These are phyloP conservation scores for Botryosphaeria dothidea DNA, from an alignment of 2,329 filamentous ascomycete genomes.

Conservation along the genomic window DNA sequence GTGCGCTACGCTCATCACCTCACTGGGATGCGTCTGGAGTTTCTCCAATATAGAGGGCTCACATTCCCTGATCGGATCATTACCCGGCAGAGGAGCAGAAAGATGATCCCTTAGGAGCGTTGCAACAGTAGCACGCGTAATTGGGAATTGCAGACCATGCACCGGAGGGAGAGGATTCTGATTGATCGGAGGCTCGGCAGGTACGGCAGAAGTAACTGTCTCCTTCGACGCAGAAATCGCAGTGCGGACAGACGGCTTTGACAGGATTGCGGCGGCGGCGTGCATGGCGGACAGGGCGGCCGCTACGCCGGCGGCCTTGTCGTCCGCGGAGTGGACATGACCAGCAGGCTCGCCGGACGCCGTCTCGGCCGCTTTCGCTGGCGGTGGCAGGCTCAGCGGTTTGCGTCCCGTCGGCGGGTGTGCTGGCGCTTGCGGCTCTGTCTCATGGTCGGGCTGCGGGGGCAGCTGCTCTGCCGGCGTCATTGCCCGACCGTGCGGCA, in stretches of 20 bases:
- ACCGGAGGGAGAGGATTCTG: neutral
- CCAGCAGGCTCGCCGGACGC: neutral
- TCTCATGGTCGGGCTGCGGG: neutral
- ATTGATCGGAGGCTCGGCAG: neutral
- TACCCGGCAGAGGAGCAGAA: neutral
- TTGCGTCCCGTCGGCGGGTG: neutral
- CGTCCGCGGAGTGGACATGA: neutral
- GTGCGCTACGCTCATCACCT: slow-evolving; percentile 61
- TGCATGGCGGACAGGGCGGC: neutral
- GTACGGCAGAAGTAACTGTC: neutral
- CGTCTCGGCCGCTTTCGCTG: neutral
- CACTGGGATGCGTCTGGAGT: slow-evolving; percentile 28
- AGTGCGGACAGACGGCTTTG: neutral
- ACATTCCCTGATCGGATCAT: slow-evolving; percentile 40
- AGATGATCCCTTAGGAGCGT: slow-evolving; percentile 24
- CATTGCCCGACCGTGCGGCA: neutral
- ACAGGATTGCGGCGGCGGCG: neutral
- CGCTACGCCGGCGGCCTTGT: neutral
- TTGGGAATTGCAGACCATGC: neutral
- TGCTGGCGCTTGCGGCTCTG: neutral
- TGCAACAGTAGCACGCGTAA: neutral
- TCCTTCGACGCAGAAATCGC: neutral
- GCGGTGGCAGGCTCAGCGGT: slow-evolving; percentile 1
- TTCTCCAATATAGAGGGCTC: slow-evolving; percentile 39
- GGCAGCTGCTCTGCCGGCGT: neutral